These are phyloP conservation scores for Leishmania turanica DNA, from an alignment of 208 protist genomes.

Conservation along the genomic window DNA sequence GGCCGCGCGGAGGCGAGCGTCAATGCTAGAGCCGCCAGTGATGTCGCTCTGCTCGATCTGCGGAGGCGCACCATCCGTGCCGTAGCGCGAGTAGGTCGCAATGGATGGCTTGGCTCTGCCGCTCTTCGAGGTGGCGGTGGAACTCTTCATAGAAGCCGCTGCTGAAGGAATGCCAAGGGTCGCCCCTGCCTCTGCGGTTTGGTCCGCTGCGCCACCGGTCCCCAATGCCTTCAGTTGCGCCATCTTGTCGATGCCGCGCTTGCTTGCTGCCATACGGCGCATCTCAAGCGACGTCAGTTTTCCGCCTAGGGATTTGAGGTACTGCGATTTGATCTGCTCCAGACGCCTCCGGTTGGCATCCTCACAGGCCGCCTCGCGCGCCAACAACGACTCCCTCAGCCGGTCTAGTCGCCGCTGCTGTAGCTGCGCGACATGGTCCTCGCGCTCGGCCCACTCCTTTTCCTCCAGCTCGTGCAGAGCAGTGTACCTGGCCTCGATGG, in stretches of 20 bases:
- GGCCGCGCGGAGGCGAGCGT: conserved; percentile 17
- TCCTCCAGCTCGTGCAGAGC: conserved; percentile 81
- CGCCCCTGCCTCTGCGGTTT: not conserved
- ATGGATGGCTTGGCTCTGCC: conserved; percentile 15
- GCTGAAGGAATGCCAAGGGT: conserved; percentile 9
- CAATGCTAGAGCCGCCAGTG: conserved; percentile 7
- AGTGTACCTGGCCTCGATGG: conserved; percentile 48
- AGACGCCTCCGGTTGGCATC: conserved; percentile 56
- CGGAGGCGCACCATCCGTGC: conserved; percentile 20
- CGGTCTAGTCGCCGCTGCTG: conserved; percentile 71
- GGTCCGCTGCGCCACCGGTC: not conserved
- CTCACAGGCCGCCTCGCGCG: conserved; percentile 70
- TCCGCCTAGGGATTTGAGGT: conserved; percentile 39
- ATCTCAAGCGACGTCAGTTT: conserved; percentile 58
- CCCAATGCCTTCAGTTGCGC: conserved; percentile 11
- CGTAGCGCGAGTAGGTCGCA: conserved; percentile 32
- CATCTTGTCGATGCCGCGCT: conserved; percentile 39
- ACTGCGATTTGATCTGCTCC: conserved; percentile 57
- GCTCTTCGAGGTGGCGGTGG: not conserved
- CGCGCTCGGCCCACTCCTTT: conserved; percentile 86
- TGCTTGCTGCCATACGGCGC: conserved; percentile 23
- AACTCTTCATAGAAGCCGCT: not conserved
- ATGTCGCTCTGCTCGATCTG: conserved; percentile 7
- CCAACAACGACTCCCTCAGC: conserved; percentile 54
- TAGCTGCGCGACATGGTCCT: conserved; percentile 76